Evolutionary conservation across 176 grass and related monocot species (phyloP), one percentile per base, ranked within the genome.

Genomic region (Typha latifolia): DNA sequence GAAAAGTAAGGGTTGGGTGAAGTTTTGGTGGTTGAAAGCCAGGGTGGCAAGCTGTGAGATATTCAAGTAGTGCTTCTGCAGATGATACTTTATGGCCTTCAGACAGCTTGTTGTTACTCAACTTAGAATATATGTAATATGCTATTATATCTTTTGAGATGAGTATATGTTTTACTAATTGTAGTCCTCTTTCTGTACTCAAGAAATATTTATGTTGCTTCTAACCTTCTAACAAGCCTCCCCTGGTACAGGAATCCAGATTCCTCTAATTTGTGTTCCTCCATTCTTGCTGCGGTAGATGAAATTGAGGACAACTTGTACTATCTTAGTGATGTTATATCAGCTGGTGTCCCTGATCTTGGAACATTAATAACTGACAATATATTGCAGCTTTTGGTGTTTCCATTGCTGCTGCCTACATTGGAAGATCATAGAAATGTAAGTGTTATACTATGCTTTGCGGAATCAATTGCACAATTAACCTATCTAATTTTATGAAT

Each of bases 291-390:
- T 74, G 76, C 89, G 71, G 70, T 94, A 51, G 81, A 90, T 76
- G 89, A 94, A 78, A 90, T 94, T 66, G 95, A 99, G 76, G 95
- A 99, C 76, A 87, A 87, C 64, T 73, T 99, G n/a, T 99, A 99
- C 76, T 99, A 99, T 76, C 94, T 99, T 71, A 99, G 86, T 81
- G 95, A 99, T 81, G 74, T 99, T 84, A 99, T 99, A 88, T 99
- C 95, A 62, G 81, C 89, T 81, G 95, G 89, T 53, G 91, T 99
- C 63, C 95, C 95, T 78, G 95, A 94, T 69, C 87, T 99, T 64
- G 86, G 90, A 75, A 84, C 63, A 55, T 87, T 99, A 65, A 90
- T 99, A 70, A 90, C 86, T 51, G 89, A 94, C 81, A 99, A 85
- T 78, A 87, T 99, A 49, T 72, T 99, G 72, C 79, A 81, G 66